phyloP scores from a whole-genome alignment of 768 basidiomycete species.

The Tricholoma terreum region DNA sequence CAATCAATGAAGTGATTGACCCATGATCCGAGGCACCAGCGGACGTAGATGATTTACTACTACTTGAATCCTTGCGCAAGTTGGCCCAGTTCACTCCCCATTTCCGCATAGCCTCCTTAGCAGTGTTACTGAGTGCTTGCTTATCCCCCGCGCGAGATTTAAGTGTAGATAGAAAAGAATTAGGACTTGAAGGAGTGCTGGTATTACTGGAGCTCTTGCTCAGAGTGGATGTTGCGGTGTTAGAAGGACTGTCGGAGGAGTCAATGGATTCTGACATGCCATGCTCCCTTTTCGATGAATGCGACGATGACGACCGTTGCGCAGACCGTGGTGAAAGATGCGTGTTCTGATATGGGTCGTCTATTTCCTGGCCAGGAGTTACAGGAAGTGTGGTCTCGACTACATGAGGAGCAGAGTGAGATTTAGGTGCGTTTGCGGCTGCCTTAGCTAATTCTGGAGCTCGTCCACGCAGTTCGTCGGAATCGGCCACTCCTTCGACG shows the following conservation, averaged over 20 bases:
- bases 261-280: constrained; percentile 24
- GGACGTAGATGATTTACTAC: constrained; percentile 14
- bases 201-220: constrained; percentile 28
- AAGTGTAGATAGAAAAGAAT: constrained; percentile 74
- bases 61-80: constrained; percentile 50
- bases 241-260: constrained; percentile 15
- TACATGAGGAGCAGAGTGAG: constrained; percentile 32
- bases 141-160: constrained; percentile 80
- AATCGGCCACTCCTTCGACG: constrained; percentile 21
- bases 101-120: constrained; percentile 88
- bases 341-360: constrained; percentile 9
- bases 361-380: constrained; percentile 13
- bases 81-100: constrained; percentile 85
- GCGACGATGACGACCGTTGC: constrained; percentile 44
- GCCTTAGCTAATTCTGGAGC: constrained; percentile 28
- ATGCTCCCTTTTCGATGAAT: constrained; percentile 40
- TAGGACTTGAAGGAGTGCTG: constrained; percentile 42
- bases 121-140: constrained; percentile 79
- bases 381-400: constrained; percentile 15
- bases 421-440: constrained; percentile 19
- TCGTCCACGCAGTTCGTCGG: constrained; percentile 35
- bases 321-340: constrained; percentile 17
- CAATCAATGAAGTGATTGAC: constrained; percentile 33
- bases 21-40: constrained; percentile 46
- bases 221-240: constrained; percentile 29